phyloP scores from a whole-genome alignment of 2,329 filamentous ascomycete genomes.

The Emmonsiellopsis sp. region DNA sequence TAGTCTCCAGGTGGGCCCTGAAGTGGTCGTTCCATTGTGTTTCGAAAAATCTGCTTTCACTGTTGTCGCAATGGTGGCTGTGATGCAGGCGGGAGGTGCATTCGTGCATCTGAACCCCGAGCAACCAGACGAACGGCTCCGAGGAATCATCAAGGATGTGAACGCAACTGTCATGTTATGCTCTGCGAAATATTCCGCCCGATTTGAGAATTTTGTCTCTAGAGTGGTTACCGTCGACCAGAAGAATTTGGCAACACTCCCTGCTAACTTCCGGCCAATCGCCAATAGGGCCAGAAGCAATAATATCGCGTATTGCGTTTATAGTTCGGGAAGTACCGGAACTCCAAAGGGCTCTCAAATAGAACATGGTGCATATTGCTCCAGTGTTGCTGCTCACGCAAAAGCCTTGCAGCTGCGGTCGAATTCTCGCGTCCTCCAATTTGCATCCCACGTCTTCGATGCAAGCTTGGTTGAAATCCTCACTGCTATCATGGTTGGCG shows the following conservation, averaged over 20 bases:
- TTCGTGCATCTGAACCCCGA: slow-evolving; percentile 23
- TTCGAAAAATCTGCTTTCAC: slow-evolving; percentile 67
- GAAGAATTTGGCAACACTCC: slow-evolving; percentile 8
- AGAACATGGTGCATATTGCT: slow-evolving; percentile 42
- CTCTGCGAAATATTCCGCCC: slow-evolving; percentile 1
- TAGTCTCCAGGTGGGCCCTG: slow-evolving; percentile 36
- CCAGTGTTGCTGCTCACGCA: slow-evolving; percentile 44
- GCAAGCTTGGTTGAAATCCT: slow-evolving; percentile 41
- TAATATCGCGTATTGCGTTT: slow-evolving; percentile 43
- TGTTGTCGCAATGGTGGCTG: slow-evolving; percentile 40
- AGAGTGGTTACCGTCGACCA: slow-evolving; percentile 6
- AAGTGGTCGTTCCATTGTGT: slow-evolving; percentile 58
- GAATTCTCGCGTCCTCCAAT: slow-evolving; percentile 46
- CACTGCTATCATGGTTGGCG: slow-evolving; percentile 42
- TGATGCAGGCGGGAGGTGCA: slow-evolving; percentile 22
- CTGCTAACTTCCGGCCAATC: slow-evolving; percentile 3
- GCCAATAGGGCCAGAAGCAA: slow-evolving; percentile 6
- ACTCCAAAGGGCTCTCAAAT: slow-evolving; percentile 46
- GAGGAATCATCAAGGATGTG: slow-evolving; percentile 15
- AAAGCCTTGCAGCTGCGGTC: slow-evolving; percentile 33
- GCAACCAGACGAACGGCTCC: slow-evolving; percentile 18
- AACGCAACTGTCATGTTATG: slow-evolving; percentile 8
- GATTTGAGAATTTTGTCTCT: background rate
- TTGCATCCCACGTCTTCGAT: slow-evolving; percentile 43
- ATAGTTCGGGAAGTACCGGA: slow-evolving; percentile 42